A percentile compares a stretch with the other conserved stretches of the same genome.
These are phyloP conservation scores for Calophaca sinica DNA, from an alignment of 306 rosid genomes.

Conservation along the genomic window DNA sequence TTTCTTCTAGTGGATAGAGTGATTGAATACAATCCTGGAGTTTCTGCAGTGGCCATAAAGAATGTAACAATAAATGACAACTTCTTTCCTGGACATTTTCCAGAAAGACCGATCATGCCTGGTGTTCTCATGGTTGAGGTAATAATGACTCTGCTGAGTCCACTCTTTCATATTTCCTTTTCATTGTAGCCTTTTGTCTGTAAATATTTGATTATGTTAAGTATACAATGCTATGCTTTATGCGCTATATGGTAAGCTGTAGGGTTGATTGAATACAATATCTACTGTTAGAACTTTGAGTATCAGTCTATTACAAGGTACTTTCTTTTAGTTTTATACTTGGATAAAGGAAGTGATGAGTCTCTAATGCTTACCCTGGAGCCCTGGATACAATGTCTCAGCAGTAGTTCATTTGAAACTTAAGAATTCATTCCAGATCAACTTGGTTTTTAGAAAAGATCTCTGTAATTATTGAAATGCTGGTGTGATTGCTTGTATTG, in stretches of 20 bases:
- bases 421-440: slow-evolving; percentile 11
- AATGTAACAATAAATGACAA: slow-evolving; percentile 85
- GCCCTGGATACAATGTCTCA: not conserved
- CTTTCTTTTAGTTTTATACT: slow-evolving; percentile 26
- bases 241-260: not conserved
- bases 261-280: not conserved
- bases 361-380: not conserved
- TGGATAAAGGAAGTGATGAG: not conserved
- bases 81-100: slow-evolving; percentile 98
- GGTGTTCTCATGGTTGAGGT: slow-evolving; percentile 98
- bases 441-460: not conserved
- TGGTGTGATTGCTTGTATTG: slow-evolving; percentile 20
- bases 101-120: slow-evolving; percentile 94
- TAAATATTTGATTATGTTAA: not conserved
- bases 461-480: slow-evolving; percentile 5
- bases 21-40: slow-evolving; percentile 70
- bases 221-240: not conserved
- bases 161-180: not conserved
- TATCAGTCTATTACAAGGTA: not conserved
- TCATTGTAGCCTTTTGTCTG: not conserved
- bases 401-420: not conserved
- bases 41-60: slow-evolving; percentile 66
- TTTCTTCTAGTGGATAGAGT: slow-evolving; percentile 96
- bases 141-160: slow-evolving; percentile 32
- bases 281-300: not conserved